These are phyloP conservation scores for Pythium aristosporum DNA, from an alignment of 352 stramenopile species.

Conservation along the genomic window DNA sequence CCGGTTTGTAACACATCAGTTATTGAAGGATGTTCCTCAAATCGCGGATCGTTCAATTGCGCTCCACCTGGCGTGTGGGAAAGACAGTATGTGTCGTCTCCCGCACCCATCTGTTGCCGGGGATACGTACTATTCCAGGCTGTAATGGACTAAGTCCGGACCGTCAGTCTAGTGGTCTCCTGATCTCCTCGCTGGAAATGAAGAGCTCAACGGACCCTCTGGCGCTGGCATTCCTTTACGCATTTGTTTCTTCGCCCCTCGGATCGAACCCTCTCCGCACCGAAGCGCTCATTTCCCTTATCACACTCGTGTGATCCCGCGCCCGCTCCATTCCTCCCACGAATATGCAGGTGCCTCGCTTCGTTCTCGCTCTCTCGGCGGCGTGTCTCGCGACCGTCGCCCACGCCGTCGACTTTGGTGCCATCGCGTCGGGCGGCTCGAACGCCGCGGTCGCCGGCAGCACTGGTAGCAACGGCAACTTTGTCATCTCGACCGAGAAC, in stretches of 20 bases:
- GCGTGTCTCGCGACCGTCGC: conserved; percentile 1
- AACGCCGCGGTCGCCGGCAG: conserved; percentile 10
- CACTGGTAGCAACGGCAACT: neutral
- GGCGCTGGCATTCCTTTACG: too few relatives aligned
- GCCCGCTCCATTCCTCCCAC: neutral
- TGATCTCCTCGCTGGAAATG: too few relatives aligned
- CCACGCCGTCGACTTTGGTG: conserved; percentile 16
- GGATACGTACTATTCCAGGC: too few relatives aligned
- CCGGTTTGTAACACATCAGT: conserved; percentile 8
- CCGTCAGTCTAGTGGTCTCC: too few relatives aligned
- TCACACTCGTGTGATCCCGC: conserved; percentile 19
- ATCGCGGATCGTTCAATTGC: conserved; percentile 7
- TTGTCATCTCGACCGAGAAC: conserved; percentile 20
- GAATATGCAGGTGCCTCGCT: conserved; percentile 24
- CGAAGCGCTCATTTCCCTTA: conserved; percentile 14
- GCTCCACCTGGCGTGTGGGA: conserved; percentile 9
- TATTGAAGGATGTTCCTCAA: neutral
- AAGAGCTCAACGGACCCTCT: too few relatives aligned
- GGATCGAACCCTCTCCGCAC: neutral
- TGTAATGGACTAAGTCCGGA: too few relatives aligned
- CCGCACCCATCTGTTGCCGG: neutral
- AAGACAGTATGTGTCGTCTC: neutral
- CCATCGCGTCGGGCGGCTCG: conserved; percentile 8
- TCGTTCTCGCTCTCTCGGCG: conserved; percentile 1
- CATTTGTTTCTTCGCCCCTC: neutral